Evolutionary conservation across 2,329 filamentous ascomycete genomes (phyloP).

Genomic region (Venturia asperata): DNA sequence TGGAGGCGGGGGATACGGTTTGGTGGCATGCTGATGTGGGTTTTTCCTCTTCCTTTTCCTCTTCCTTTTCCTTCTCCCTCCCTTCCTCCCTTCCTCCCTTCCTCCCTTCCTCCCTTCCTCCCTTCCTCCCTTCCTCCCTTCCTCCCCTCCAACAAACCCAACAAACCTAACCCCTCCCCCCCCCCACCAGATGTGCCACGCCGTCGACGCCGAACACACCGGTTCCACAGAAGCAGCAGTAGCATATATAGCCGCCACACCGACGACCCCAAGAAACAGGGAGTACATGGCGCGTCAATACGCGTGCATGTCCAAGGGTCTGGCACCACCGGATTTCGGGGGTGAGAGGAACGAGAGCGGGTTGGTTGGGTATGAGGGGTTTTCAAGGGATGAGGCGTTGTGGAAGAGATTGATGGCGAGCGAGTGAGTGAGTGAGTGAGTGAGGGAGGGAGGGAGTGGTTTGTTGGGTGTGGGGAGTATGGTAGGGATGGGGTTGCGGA

Average conservation of each 20-base stretch:
- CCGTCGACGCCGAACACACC: neutral
- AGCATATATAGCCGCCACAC: neutral
- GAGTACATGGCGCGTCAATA: neutral
- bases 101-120: too few relatives aligned
- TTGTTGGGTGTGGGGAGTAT: too few relatives aligned
- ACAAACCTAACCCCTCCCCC: too few relatives aligned
- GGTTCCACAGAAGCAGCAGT: neutral
- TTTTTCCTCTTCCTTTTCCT: neutral
- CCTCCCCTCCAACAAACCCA: too few relatives aligned
- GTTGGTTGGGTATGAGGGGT: neutral
- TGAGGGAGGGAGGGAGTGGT: too few relatives aligned
- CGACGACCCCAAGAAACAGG: neutral
- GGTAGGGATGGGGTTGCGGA: too few relatives aligned
- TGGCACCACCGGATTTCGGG: neutral
- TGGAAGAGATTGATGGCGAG: neutral
- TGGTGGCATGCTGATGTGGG: conserved; percentile 39
- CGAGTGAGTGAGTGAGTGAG: too few relatives aligned
- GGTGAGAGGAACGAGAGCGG: neutral
- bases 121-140: too few relatives aligned
- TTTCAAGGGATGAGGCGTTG: neutral
- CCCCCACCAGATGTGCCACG: conserved; percentile 1
- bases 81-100: too few relatives aligned
- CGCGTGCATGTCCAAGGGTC: neutral
- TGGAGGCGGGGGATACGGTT: conserved; percentile 37
- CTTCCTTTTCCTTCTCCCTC: too few relatives aligned